Evolutionary conservation across 768 basidiomycete species (phyloP), one percentile per base, ranked within the genome.

Genomic region (Boletus rubescentipes): DNA sequence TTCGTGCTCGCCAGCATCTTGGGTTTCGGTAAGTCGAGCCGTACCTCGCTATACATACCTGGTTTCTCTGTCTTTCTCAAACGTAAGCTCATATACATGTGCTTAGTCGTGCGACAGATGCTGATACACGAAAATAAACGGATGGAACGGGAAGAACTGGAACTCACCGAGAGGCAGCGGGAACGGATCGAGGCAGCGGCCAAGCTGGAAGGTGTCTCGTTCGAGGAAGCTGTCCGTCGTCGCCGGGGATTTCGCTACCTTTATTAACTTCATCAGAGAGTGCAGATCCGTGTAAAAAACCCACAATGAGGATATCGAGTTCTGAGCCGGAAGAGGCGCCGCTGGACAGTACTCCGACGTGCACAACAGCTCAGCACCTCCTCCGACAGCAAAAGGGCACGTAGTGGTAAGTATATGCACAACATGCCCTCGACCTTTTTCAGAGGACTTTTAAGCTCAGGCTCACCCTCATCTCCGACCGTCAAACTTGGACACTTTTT

Each of bases 181-280:
- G 66, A 74, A 30, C 77, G 84, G 43, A 77, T 85, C 41, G 78
- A 79, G 56, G 81, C 83, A 49, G 84, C 82, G 2, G 84, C 84
- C 2, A 72, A 72, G 57, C 62, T 85, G 43, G 84, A 85, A 60
- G 82, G 82, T 3, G 75, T 86, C 23, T 77, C 79, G 4, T 77
- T 84, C 54, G 80, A 84, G 30, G 79, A 85, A 58, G 85, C 83
- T 4, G 68, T 84, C 62, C 76, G 77, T 55, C 75, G 75, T 58
- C 76, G 79, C 59, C 81, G 75, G 63, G 81, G 81, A 0, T 85
- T 84, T 70, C 72, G 83, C 34, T 86, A 84, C 64, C 66, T 85
- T 37, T 78, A 80, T 55, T 85, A 12, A 29, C 26, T 15, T 37
- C 20, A 35, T 26, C 6, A 26, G 26, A 6, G 26, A 3, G 26